These are phyloP conservation scores for Podospora pseudocomata DNA, from an alignment of 495 filamentous ascomycete genomes.

Conservation along the genomic window DNA sequence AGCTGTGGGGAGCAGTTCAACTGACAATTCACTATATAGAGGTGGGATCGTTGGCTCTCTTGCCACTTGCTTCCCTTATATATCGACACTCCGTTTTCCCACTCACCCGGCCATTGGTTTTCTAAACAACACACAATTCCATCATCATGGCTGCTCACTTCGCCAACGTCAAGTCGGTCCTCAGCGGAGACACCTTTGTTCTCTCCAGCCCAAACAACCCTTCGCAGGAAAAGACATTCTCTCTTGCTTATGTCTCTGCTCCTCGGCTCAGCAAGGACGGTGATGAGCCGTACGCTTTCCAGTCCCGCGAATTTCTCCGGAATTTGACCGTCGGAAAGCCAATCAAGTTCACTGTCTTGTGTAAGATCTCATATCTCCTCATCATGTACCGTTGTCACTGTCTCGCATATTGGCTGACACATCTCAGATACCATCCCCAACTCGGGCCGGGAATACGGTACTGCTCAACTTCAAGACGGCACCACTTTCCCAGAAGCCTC, in stretches of 20 bases:
- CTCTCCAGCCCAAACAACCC: constrained; percentile 70
- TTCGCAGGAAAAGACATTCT: constrained; percentile 74
- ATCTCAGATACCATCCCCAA: constrained; percentile 66
- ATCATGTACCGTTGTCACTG: neutral
- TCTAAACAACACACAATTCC: neutral
- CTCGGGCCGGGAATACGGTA: constrained; percentile 84
- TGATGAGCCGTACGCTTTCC: constrained; percentile 87
- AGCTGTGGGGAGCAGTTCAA: neutral
- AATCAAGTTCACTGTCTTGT: constrained; percentile 73
- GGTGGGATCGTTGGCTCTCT: neutral
- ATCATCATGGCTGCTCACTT: constrained; percentile 40
- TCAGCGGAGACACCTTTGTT: constrained; percentile 88
- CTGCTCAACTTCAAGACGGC: constrained; percentile 66
- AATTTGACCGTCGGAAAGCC: constrained; percentile 79
- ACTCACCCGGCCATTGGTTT: neutral
- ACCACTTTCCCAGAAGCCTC: constrained; percentile 72
- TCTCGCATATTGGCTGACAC: neutral
- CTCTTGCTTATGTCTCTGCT: constrained; percentile 85
- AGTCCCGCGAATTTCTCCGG: constrained; percentile 88
- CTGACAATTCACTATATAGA: neutral
- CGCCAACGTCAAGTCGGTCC: constrained; percentile 87
- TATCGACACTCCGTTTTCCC: neutral
- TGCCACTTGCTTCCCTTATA: neutral
- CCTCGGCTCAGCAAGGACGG: constrained; percentile 83
- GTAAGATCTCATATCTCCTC: constrained; percentile 21